Evolutionary conservation across 2,329 filamentous ascomycete species (phyloP).

Genomic region (Lasiodiplodia citricola): DNA sequence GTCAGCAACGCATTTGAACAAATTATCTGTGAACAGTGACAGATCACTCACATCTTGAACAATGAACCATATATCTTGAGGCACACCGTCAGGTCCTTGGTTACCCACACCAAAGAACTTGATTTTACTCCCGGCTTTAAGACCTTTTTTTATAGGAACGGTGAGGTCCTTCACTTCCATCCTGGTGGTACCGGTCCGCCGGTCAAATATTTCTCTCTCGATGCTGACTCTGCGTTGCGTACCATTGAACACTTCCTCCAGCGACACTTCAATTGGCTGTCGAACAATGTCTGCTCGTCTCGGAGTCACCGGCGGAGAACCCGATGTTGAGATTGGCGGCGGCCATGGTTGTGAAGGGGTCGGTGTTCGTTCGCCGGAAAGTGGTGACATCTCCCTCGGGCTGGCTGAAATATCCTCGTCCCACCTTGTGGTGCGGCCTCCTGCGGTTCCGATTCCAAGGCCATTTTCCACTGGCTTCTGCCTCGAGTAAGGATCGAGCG

Average conservation of each 20-base stretch:
- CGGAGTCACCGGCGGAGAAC: not conserved
- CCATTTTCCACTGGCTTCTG: not conserved
- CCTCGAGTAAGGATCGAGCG: not conserved
- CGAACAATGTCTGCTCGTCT: slow-evolving; percentile 69
- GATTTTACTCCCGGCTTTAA: slow-evolving; percentile 98
- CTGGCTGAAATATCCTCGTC: not conserved
- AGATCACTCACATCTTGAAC: slow-evolving; percentile 78
- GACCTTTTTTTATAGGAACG: slow-evolving; percentile 90
- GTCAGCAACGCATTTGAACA: slow-evolving; percentile 31
- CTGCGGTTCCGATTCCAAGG: not conserved
- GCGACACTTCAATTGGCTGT: slow-evolving; percentile 75
- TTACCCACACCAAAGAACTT: slow-evolving; percentile 98
- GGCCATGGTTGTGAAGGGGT: not conserved
- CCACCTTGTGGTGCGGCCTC: not conserved
- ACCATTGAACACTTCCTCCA: slow-evolving; percentile 89
- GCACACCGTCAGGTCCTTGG: slow-evolving; percentile 85
- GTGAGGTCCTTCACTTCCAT: slow-evolving; percentile 89
- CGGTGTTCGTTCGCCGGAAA: not conserved
- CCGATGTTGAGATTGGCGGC: too few species aligned
- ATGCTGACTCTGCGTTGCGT: slow-evolving; percentile 97
- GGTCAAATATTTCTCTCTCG: slow-evolving; percentile 92
- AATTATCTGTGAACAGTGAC: not conserved
- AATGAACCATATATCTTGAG: slow-evolving; percentile 94
- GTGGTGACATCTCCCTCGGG: slow-evolving; percentile 8
- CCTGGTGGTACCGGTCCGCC: slow-evolving; percentile 76